Evolutionary conservation across 768 basidiomycete genomes (phyloP).

Genomic region (Candolleomyces aberdarensis): DNA sequence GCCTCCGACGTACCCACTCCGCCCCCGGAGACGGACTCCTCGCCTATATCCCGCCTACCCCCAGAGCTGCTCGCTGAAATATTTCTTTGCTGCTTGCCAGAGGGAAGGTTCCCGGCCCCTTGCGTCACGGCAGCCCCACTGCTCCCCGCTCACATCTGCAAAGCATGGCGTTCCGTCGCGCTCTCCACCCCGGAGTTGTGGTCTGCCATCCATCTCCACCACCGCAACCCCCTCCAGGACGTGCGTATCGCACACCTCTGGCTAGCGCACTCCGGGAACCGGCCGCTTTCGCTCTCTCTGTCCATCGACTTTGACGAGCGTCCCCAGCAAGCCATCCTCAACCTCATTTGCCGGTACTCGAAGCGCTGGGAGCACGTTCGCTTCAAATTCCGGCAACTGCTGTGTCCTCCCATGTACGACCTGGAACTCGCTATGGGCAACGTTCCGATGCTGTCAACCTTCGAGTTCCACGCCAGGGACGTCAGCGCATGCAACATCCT

Average conservation of each 20-base stretch:
- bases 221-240: conserved; percentile 25
- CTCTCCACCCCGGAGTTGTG: conserved; percentile 26
- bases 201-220: conserved; percentile 28
- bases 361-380: conserved; percentile 28
- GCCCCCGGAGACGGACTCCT: conserved; percentile 8
- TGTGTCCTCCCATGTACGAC: conserved; percentile 29
- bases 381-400: conserved; percentile 30
- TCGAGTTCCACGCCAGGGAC: conserved; percentile 31
- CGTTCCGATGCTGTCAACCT: conserved; percentile 24
- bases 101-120: conserved; percentile 23
- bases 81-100: conserved; percentile 24
- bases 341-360: conserved; percentile 25
- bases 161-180: conserved; percentile 24
- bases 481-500: conserved; percentile 27
- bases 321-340: conserved; percentile 27
- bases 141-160: conserved; percentile 25
- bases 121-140: conserved; percentile 24
- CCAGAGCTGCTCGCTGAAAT: conserved; percentile 28
- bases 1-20: neutral
- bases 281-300: conserved; percentile 25
- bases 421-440: conserved; percentile 21
- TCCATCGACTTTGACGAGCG: conserved; percentile 31
- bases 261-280: conserved; percentile 25
- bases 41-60: conserved; percentile 22
- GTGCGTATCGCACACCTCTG: conserved; percentile 20